Percentiles rank a stretch among this genome's conserved stretches.
These are phyloP conservation scores for Talaromyces wortmannii DNA, from an alignment of 495 filamentous ascomycete species.

Conservation along the genomic window DNA sequence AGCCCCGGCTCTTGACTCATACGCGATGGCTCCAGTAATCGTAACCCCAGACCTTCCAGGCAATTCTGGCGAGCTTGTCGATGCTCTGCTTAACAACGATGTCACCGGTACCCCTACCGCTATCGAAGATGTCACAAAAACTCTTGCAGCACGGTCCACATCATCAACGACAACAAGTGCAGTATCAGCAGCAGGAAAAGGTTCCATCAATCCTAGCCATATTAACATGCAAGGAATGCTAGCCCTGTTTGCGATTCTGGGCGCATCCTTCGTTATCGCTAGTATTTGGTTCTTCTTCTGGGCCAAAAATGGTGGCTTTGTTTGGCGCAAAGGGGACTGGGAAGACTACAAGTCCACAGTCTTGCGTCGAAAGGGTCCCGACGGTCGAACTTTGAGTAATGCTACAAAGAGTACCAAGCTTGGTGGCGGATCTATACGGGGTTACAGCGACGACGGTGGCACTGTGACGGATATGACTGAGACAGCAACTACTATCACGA, in stretches of 20 bases:
- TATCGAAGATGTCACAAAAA: conserved; percentile 11
- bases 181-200: conserved; percentile 26
- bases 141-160: conserved; percentile 6
- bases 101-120: conserved; percentile 9
- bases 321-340: conserved; percentile 82
- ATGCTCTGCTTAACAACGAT: neutral
- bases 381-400: conserved; percentile 72
- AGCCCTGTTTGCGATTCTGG: conserved; percentile 78
- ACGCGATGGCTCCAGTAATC: neutral
- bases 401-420: conserved; percentile 76
- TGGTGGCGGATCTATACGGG: conserved; percentile 71
- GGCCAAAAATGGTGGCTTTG: conserved; percentile 92
- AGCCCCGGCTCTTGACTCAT: neutral
- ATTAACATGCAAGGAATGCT: conserved; percentile 84
- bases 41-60: neutral
- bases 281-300: conserved; percentile 98
- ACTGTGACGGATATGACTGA: conserved; percentile 45
- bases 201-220: conserved; percentile 52
- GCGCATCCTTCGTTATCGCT: conserved; percentile 66
- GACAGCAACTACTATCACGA: conserved; percentile 26
- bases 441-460: conserved; percentile 49
- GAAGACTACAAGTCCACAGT: conserved; percentile 98
- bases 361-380: conserved; percentile 81
- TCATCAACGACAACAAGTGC: conserved; percentile 9
- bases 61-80: neutral